Conservation (phyloP, 1,284 basidiomycete genomes). For the Thelephora terrestris region DNA sequence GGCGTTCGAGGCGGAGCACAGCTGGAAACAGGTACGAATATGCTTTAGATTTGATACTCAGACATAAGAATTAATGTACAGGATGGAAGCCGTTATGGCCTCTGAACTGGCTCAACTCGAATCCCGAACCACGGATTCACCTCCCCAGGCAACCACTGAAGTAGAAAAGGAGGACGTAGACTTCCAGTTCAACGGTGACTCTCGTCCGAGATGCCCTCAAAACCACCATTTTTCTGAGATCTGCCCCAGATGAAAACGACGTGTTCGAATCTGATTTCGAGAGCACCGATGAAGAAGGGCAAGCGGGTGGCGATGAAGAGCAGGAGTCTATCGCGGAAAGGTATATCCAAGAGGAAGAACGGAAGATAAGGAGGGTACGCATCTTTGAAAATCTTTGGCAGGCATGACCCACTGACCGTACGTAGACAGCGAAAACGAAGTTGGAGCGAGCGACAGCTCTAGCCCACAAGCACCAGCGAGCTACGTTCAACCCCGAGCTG, state of each 20-base stretch:
- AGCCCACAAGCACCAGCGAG: conserved; percentile 52
- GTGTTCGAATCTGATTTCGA: conserved; percentile 73
- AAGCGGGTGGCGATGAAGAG: conserved; percentile 26
- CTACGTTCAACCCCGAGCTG: conserved; percentile 49
- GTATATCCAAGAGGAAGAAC: conserved; percentile 50
- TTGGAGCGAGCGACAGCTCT: conserved; percentile 51
- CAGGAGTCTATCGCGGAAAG: conserved; percentile 44
- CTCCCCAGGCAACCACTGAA: conserved; percentile 38
- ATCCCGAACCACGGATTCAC: too few species aligned
- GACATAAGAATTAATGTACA: conserved; percentile 17
- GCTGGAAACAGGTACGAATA: conserved; percentile 56
- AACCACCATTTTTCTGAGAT: conserved; percentile 1
- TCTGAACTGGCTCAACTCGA: conserved; percentile 31
- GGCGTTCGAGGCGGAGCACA: conserved; percentile 56
- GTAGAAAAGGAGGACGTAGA: conserved; percentile 46
- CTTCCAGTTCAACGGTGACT: conserved; percentile 17
- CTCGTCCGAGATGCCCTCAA: neutral
- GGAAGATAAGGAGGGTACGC: conserved; percentile 41
- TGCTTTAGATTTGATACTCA: neutral
- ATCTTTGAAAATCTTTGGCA: conserved; percentile 3
- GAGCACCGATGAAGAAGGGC: conserved; percentile 65
- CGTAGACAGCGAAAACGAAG: conserved; percentile 41
- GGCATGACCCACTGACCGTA: neutral
- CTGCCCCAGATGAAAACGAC: conserved; percentile 58
- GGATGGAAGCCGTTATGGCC: conserved; percentile 66